Percentiles rank a stretch among this genome's conserved stretches.
Evolutionary conservation across 2,329 filamentous ascomycete species (phyloP).

Genomic region (Calonectria naviculata): DNA sequence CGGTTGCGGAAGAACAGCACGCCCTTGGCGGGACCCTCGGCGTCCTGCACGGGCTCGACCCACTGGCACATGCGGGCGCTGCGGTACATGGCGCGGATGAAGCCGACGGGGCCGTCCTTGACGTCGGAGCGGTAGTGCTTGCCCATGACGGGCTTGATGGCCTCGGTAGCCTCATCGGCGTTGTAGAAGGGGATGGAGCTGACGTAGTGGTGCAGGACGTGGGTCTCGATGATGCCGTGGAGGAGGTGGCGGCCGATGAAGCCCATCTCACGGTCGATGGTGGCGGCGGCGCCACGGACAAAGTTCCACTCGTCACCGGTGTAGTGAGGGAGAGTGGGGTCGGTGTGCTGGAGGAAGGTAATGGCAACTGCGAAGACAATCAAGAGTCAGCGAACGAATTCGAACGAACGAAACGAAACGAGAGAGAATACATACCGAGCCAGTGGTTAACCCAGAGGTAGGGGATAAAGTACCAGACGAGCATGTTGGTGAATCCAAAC

Average conservation of each 20-base stretch:
- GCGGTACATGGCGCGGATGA: constrained; percentile 85
- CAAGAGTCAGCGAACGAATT: constrained; percentile 36
- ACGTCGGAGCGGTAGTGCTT: constrained; percentile 91
- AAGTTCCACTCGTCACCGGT: constrained; percentile 89
- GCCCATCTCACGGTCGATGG: constrained; percentile 96
- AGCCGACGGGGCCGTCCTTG: constrained; percentile 81
- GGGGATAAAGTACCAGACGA: constrained; percentile 94
- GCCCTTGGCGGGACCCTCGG: constrained; percentile 82
- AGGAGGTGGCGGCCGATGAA: constrained; percentile 92
- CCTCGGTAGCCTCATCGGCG: constrained; percentile 92
- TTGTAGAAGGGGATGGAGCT: constrained; percentile 97
- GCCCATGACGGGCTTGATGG: constrained; percentile 96
- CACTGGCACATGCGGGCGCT: constrained; percentile 92
- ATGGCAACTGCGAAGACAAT: constrained; percentile 81
- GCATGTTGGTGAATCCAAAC: constrained; percentile 87
- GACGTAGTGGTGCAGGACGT: constrained; percentile 98
- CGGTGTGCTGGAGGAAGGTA: constrained; percentile 97
- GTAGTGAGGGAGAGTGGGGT: constrained; percentile 95
- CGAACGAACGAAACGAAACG: not conserved
- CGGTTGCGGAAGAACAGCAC: constrained; percentile 96
- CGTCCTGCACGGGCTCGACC: constrained; percentile 91
- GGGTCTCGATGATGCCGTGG: constrained; percentile 97
- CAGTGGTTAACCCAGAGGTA: constrained; percentile 99
- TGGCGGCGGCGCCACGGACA: constrained; percentile 91
- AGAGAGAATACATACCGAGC: constrained; percentile 76